Evolutionary conservation across 2,329 filamentous ascomycete species (phyloP), one percentile per base, ranked within the genome.

Genomic region (Trichoderma brevicompactum): DNA sequence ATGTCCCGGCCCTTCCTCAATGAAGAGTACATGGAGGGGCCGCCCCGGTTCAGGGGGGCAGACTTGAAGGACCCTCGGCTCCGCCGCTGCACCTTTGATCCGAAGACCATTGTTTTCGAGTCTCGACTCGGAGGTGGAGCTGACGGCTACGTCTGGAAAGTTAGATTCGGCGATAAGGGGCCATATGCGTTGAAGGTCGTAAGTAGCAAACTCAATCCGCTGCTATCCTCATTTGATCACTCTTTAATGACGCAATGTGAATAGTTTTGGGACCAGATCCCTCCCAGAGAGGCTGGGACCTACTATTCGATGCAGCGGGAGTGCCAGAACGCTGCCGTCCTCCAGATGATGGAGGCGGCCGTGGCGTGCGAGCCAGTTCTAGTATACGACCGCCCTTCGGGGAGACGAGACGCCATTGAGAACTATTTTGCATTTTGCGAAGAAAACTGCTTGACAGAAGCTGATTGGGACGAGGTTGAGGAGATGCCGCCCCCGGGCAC

Each of bases 271-370:
- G 65, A 67, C 12, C 50, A 50, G n/a, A 40, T 28, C 7, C 53
- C 65, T 23, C 65, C 65, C 4, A 36, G 28, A 8, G 54, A 65
- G 9, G 15, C 36, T 9, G 44, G 49, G 1, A 10, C 38, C 6
- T 67, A 65, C 34, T 67, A 65, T 54, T 41, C 65, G n/a, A 46
- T 65, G 52, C 61, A 67, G 49, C 48, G 65, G 17, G 65, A 67
- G 46, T 60, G 65, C 48, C 54, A 65, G 10, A 67, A 67, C n/a
- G 62, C 54, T 12, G 65, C 61, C 8, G 41, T 67, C 10, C 41
- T 67, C 38, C 65, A 67, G 36, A 58, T 66, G 65, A 60, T 67
- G 46, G 46, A 55, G 48, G 54, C 65, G 7, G 23, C 65, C 17
- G n/a, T 50, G 6, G 40, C 40, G 23, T 52, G 13, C 3, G 32